phyloP scores from a whole-genome alignment of 371 early-diverging fungal genomes.

The Mortierella sp. region DNA sequence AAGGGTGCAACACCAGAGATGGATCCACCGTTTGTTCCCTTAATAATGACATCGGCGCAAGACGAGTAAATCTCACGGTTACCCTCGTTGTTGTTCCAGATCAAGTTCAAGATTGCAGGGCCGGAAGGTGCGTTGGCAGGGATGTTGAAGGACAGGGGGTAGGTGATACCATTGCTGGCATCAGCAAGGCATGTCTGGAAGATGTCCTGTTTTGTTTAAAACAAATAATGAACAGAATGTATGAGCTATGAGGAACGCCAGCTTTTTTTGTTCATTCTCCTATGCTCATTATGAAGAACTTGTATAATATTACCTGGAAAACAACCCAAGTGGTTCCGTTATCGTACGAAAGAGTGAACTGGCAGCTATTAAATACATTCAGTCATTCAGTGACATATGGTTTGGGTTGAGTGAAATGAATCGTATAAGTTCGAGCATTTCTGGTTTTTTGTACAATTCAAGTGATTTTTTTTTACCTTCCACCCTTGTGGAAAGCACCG shows the following conservation, averaged over 20 bases:
- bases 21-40: constrained; percentile 47
- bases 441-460: background rate
- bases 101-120: constrained; percentile 40
- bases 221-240: background rate
- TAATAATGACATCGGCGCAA: constrained; percentile 42
- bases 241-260: background rate
- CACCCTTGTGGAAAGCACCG: constrained; percentile 52
- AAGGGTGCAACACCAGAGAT: constrained; percentile 48
- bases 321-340: constrained; percentile 70
- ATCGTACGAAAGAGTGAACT: constrained; percentile 74
- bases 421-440: background rate
- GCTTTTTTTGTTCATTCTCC: background rate
- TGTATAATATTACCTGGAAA: constrained; percentile 25
- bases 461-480: constrained; percentile 30
- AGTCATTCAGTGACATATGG: no score
- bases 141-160: constrained; percentile 37
- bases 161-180: constrained; percentile 27
- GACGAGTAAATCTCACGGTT: constrained; percentile 56
- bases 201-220: constrained; percentile 17
- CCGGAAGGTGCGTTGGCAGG: constrained; percentile 48
- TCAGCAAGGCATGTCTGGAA: constrained; percentile 38
- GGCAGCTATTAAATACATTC: constrained; percentile 55
- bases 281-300: background rate
- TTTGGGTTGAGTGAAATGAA: background rate
- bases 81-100: constrained; percentile 59